Evolutionary conservation across 305 asterid species (phyloP), one percentile per base, ranked within the genome.

Genomic region (Fraxinus greggii): DNA sequence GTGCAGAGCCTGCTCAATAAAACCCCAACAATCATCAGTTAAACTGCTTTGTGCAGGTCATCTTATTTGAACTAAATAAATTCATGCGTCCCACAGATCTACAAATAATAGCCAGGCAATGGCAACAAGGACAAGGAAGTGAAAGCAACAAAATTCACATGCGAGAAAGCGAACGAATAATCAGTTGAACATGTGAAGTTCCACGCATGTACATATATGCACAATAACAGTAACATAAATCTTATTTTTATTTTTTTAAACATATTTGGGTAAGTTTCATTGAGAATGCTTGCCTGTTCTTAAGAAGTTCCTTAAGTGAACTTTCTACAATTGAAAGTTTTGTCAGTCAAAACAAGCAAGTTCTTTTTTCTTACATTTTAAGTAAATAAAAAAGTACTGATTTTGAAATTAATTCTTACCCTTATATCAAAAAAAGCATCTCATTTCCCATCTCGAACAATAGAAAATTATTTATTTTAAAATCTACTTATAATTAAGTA

Each of bases 1-100:
- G 73, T 97, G 92, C 84, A 97, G 87, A 88, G 99, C 98, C 99
- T 97, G 89, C 80, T 72, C 86, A 72, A 38, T 72, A 72, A 15
- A 70, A 17, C 28, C 45, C 45, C 48, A 72, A 17, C 24, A 17
- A 72, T 72, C 42, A 32, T 31, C 26, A 72, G 15, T 72, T 31
- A 17, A 72, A 70, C 45, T 23, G 31, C 76, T 24, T 67, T 15
- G 24, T 70, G 23, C 40, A 13, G 23, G 23, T 70, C 42, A 24
- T 65, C 73, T 24, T 65, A 65, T 65, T 26, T 5, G 21, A 13
- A 65, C 17, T 65, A 19, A 56, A 67, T 26, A 67, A 67, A 65
- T 65, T 26, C n/a, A 3, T 65, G 33, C n/a, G 19, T 31, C 19
- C 74, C 74, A 26, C 36, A 13, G 9, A 67, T 26, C 74, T 59